Evolutionary conservation across 2,329 filamentous ascomycete genomes (phyloP).

Genomic region (Diaporthe velutina): DNA sequence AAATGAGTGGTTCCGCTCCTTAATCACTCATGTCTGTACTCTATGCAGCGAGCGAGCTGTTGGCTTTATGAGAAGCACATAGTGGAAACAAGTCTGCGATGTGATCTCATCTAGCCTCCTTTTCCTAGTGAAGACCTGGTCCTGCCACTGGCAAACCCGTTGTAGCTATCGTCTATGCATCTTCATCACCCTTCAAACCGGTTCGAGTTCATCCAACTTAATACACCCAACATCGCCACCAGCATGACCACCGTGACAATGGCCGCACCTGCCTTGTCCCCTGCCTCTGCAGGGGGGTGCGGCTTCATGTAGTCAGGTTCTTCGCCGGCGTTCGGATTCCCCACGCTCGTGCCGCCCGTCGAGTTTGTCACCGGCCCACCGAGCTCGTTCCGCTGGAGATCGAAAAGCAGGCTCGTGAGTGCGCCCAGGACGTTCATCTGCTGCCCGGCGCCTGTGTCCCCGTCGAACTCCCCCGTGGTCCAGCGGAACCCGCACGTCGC

Average conservation of each 20-base stretch:
- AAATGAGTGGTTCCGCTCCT: not conserved
- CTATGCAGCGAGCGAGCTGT: not conserved
- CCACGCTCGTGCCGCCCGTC: slow-evolving; percentile 58
- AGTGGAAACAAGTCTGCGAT: not conserved
- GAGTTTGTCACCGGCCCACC: slow-evolving; percentile 50
- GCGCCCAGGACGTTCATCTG: slow-evolving; percentile 65
- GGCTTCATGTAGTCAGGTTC: slow-evolving; percentile 30
- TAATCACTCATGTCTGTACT: not conserved
- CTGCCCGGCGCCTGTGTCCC: slow-evolving; percentile 64
- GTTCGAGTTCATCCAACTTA: slow-evolving; percentile 52
- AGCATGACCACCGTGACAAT: slow-evolving; percentile 55
- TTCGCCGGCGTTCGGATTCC: slow-evolving; percentile 49
- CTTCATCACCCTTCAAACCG: slow-evolving; percentile 16
- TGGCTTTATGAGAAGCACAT: not conserved
- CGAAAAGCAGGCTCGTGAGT: slow-evolving; percentile 59
- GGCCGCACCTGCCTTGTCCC: slow-evolving; percentile 56
- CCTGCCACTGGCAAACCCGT: too few species aligned
- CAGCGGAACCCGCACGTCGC: slow-evolving; percentile 65
- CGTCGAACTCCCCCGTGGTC: slow-evolving; percentile 60
- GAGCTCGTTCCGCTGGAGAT: slow-evolving; percentile 41
- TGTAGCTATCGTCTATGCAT: not conserved
- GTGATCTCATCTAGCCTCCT: not conserved
- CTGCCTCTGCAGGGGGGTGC: slow-evolving; percentile 43
- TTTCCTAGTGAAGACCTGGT: not conserved
- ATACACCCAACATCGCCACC: slow-evolving; percentile 49